Conservation (phyloP, 352 stramenopile genomes). For the Pythium folliculosum region DNA sequence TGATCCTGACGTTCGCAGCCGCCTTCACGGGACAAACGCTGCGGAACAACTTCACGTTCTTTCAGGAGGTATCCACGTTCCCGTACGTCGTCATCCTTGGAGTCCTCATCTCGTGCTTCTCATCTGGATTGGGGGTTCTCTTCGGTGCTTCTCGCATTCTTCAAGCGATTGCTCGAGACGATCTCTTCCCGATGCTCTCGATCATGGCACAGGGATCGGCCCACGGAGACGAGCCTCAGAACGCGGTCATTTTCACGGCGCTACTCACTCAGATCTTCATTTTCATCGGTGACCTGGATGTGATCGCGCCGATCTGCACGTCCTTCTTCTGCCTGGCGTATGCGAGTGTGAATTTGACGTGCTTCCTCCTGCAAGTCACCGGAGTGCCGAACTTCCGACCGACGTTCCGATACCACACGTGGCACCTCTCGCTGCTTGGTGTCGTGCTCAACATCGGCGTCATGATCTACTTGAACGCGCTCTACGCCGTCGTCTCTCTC, state of each 20-base stretch:
- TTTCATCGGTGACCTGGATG: conserved; percentile 71
- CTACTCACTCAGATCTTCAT: conserved; percentile 66
- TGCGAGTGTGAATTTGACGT: conserved; percentile 70
- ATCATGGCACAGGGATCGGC: conserved; percentile 51
- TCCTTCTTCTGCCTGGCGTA: conserved; percentile 85
- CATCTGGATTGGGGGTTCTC: conserved; percentile 58
- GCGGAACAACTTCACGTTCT: conserved; percentile 74
- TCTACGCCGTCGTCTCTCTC: conserved; percentile 58
- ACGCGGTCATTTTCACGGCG: conserved; percentile 69
- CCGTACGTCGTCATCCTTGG: conserved; percentile 62
- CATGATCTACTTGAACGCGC: conserved; percentile 78
- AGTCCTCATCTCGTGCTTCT: conserved; percentile 73
- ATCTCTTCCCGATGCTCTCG: conserved; percentile 55
- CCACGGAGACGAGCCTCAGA: conserved; percentile 67
- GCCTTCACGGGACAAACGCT: conserved; percentile 60
- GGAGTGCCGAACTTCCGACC: conserved; percentile 82
- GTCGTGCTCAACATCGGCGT: conserved; percentile 60
- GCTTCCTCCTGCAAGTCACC: conserved; percentile 71
- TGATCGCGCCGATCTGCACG: conserved; percentile 80
- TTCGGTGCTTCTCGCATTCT: conserved; percentile 77
- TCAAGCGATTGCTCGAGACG: conserved; percentile 74
- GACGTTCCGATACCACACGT: conserved; percentile 70
- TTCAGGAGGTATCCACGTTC: conserved; percentile 63
- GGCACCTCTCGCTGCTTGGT: conserved; percentile 62
- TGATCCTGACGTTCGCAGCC: conserved; percentile 70